Percentiles rank a stretch among this genome's conserved stretches.
Evolutionary conservation across 2,329 filamentous ascomycete genomes (phyloP).

Genomic region (Zopfia rhizophila): DNA sequence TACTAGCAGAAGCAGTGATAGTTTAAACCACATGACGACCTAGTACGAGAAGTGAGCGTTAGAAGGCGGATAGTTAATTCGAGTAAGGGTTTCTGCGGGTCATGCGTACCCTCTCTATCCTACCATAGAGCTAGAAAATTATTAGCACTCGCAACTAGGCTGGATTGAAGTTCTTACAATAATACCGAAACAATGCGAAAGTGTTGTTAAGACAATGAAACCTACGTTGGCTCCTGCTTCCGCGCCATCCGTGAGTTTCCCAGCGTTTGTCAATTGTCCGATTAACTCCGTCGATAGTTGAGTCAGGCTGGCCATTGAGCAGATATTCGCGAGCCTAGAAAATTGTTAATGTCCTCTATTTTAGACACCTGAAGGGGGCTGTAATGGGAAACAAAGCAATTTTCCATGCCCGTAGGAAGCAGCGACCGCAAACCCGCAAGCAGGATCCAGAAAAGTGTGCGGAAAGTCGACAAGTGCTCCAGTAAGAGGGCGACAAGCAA

Average conservation of each 20-base stretch:
- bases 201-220: conserved; percentile 33
- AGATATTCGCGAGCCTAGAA: conserved; percentile 30
- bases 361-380: background rate
- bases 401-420: conserved; percentile 27
- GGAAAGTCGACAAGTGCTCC: conserved; percentile 34
- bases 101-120: conserved; percentile 35
- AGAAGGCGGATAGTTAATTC: background rate
- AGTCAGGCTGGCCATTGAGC: conserved; percentile 36
- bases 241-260: conserved; percentile 18
- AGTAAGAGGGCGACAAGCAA: conserved; percentile 32
- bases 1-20: conserved; percentile 37
- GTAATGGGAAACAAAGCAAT: conserved; percentile 5
- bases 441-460: conserved; percentile 35
- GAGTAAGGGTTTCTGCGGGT: too few relatives aligned
- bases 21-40: conserved; percentile 44
- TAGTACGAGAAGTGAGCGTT: conserved; percentile 11
- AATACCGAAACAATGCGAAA: conserved; percentile 37
- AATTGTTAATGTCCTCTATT: background rate
- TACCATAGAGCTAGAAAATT: conserved; percentile 37
- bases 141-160: conserved; percentile 12
- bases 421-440: conserved; percentile 33
- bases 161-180: conserved; percentile 20
- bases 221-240: conserved; percentile 34
- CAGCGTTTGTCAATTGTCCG: conserved; percentile 22
- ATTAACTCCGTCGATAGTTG: conserved; percentile 34